Evolutionary conservation across 306 rosid genomes (phyloP), one percentile per base, ranked within the genome.

Genomic region (Amphicarpaea edgeworthii): DNA sequence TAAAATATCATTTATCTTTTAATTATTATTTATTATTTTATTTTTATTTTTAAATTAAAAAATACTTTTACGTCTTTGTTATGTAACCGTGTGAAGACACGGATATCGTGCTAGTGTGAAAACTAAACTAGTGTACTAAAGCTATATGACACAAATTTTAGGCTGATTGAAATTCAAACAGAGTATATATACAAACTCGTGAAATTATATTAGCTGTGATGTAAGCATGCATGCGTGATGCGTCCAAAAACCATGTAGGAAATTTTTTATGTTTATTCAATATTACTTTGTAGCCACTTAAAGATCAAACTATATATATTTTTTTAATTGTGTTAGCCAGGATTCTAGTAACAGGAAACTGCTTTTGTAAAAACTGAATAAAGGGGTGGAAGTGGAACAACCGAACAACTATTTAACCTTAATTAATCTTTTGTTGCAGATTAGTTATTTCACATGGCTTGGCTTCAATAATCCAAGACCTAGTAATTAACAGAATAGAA

Each of bases 101-200:
- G n/a, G n/a, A n/a, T n/a, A n/a, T n/a, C n/a, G n/a, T n/a, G n/a
- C n/a, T n/a, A n/a, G n/a, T 34, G 38, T 34, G 38, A 34, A 6
- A 34, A 34, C 38, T 34, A 34, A 34, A 34, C 38, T 7, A 34
- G 6, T 34, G 6, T 34, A 34, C 38, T 34, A 34, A 4, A 34
- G 38, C 38, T 34, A 34, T 34, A 6, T 34, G 8, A 3, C 4
- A 28, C 32, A 28, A 28, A 28, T 2, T 28, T 28, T 28, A 28
- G 32, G 32, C 32, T 28, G 68, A 30, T 20, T 51, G 73, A 41
- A 71, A 55, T 65, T 76, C 73, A 76, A 38, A 42, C 81, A 66
- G 37, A 53, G 12, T 41, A 20, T 28, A 59, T 6, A 20, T 28
- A 59, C 2, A 40, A 23, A 26, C 38, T 34, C 38, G 38, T 34